Base-by-base conservation (phyloP, 805 yeast species). In the Spathaspora boniae region DNA sequence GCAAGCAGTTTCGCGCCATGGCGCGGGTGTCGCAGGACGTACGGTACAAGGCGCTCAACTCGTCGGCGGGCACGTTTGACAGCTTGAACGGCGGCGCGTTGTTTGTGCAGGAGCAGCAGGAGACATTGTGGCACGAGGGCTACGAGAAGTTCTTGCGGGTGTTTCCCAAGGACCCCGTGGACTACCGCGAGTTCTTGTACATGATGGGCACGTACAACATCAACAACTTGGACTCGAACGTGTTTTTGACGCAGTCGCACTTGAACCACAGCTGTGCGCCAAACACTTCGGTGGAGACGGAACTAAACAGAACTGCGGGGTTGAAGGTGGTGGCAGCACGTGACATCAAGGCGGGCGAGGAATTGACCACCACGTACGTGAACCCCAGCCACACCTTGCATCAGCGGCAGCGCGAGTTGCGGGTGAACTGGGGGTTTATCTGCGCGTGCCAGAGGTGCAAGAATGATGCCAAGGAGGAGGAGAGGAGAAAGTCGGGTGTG, bases 261-360 rank as follows among this genome's bases (percentile, higher is more conserved):
- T 60, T 86, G 48, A 86, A 86, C 50, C 95, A 86, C 53, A 70
- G 68, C 47, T 86, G 95, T 61, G 77, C 71, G 26, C 89, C 93
- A 2, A 85, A 80, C 48, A 79, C 80, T 3, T 65, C 70, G 23
- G 80, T 75, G 20, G 68, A 73, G 32, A 50, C 60, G 1, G 65
- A 65, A 15, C 60, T 63, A 6, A 38, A 46, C 14, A 65, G 74
- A 26, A 60, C 68, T 6, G 71, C 70, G 15, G 84, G 85, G 4
- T 65, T 86, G 43, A 76, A 72, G 44, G 76, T 82, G 1, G 67
- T 54, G 36, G 87, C 94, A 1, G 65, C 68, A 21, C 64, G 76
- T 32, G 76, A 73, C 30, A 76, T 86, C 26, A 58, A 58, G 33
- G 62, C 72, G 2, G 83, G 82, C 14, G 88, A 82, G 45, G 93